Percentiles rank a stretch among this genome's conserved stretches.
Conservation (phyloP, 768 basidiomycete genomes). For the Russula compacta region DNA sequence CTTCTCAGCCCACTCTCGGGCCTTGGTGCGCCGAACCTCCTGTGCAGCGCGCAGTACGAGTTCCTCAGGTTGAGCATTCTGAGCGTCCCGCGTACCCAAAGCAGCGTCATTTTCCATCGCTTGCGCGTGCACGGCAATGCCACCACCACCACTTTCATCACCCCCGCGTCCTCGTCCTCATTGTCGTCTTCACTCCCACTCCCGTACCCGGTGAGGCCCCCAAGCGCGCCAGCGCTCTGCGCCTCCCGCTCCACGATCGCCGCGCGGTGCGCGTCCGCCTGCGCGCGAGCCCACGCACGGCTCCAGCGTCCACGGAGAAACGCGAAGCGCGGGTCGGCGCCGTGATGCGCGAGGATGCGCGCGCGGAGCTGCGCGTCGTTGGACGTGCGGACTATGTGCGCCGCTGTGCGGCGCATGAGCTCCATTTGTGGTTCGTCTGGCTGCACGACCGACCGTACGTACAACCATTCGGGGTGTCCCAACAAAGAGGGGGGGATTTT, state of each 20-base stretch:
- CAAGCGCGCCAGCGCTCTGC: slow-evolving; percentile 30
- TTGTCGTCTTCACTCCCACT: slow-evolving; percentile 23
- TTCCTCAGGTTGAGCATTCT: background rate
- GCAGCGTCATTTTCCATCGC: background rate
- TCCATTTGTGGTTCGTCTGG: slow-evolving; percentile 50
- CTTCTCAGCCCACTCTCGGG: slow-evolving; percentile 50
- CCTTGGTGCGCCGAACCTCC: slow-evolving; percentile 44
- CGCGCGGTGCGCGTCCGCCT: slow-evolving; percentile 35
- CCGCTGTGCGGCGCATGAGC: slow-evolving; percentile 69
- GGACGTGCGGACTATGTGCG: slow-evolving; percentile 56
- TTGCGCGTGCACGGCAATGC: background rate
- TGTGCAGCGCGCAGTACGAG: slow-evolving; percentile 23
- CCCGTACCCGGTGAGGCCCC: slow-evolving; percentile 49
- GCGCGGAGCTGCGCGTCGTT: slow-evolving; percentile 80
- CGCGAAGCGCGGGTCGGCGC: slow-evolving; percentile 66
- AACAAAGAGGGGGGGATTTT: no score
- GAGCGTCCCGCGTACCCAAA: background rate
- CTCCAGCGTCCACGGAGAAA: slow-evolving; percentile 76
- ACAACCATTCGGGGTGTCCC: no score
- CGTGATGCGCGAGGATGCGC: slow-evolving; percentile 82
- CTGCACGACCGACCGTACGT: slow-evolving; percentile 26
- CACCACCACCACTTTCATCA: slow-evolving; percentile 16
- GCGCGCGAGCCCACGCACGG: slow-evolving; percentile 49
- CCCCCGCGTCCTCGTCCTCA: background rate
- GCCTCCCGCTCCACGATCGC: slow-evolving; percentile 22